Conservation (phyloP, 495 filamentous ascomycete species). For the Tricharina praecox region DNA sequence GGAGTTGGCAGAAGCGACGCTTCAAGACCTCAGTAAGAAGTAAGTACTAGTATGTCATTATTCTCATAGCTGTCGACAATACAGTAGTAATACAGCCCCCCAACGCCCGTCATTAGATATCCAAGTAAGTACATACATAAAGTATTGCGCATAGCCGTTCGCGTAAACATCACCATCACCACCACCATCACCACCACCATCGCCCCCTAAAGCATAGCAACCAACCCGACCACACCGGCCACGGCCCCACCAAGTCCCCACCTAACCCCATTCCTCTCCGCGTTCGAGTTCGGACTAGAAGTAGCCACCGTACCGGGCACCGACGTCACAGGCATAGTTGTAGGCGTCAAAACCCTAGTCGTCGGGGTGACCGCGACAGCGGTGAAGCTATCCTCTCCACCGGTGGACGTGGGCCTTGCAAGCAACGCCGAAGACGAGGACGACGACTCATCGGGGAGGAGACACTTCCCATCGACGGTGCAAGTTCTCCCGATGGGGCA, state of each 20-base stretch:
- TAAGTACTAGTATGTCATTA: too few relatives aligned
- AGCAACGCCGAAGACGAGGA: not conserved
- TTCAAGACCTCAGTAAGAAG: too few relatives aligned
- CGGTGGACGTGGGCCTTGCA: not conserved
- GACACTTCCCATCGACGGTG: not conserved
- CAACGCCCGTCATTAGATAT: too few relatives aligned
- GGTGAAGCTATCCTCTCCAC: not conserved
- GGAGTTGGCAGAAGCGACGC: too few relatives aligned
- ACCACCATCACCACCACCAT: too few relatives aligned
- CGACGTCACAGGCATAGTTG: not conserved
- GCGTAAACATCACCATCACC: too few relatives aligned
- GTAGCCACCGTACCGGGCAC: not conserved
- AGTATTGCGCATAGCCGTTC: too few relatives aligned
- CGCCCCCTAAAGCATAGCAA: not conserved
- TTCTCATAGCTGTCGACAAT: too few relatives aligned
- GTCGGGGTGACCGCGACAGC: not conserved
- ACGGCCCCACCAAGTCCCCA: not conserved
- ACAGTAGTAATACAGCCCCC: too few relatives aligned
- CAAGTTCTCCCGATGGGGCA: not conserved
- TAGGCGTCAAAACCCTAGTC: not conserved
- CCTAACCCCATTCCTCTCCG: too few relatives aligned
- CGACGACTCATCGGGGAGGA: not conserved
- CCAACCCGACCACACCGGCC: not conserved
- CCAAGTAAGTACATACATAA: too few relatives aligned
- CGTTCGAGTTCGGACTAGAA: too few relatives aligned